Base-by-base conservation (phyloP, 73 alveolate genomes). In the Paramecium sonneborni region DNA sequence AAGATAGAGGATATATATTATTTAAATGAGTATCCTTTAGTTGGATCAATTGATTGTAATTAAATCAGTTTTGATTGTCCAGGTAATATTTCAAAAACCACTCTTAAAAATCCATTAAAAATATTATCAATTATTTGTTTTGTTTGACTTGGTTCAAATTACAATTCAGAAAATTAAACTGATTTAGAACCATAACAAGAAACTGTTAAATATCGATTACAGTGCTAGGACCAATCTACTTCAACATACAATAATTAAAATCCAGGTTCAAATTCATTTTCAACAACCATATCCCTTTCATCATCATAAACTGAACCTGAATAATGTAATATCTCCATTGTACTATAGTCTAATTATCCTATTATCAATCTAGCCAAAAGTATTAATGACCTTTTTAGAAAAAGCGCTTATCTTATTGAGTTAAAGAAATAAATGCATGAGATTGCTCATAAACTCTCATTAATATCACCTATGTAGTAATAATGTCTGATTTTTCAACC, bases 271-370 rank as follows among this genome's bases (percentile, higher is more conserved):
- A 96, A 94, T 14, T 92, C 43, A 62, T 92, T 92, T 34, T 95
- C 98, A 18, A 92, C 92, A 88, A 97, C 95, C 67, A 97, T 92
- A 82, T 97, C 99, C 68, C 99, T 93, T 67, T 96, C 98, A 57
- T 85, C 93, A 9, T 97, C 98, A 95, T 94, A 93, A 69, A 90
- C 95, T 20, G 98, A 97, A 37, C 94, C 96, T 21, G 92, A 88
- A 90, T 96, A 97, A 69, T 92, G 97, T 34, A 95, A 76, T 56
- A 85, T 92, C 24, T 93, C 96, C 18, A 92, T 89, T 3, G 87
- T 57, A 55, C 68, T 58, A 1, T 55, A 24, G 18, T 94, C 97
- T 11, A 94, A 32, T 34, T 37, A n/a, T 12, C 86, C 86, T 6
- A 82, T 74, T 39, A 82, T 92, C 28, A 93, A 48, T 44, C 98